These are phyloP conservation scores for Mortierella sp. DNA, from an alignment of 371 early-diverging fungal species.

Conservation along the genomic window DNA sequence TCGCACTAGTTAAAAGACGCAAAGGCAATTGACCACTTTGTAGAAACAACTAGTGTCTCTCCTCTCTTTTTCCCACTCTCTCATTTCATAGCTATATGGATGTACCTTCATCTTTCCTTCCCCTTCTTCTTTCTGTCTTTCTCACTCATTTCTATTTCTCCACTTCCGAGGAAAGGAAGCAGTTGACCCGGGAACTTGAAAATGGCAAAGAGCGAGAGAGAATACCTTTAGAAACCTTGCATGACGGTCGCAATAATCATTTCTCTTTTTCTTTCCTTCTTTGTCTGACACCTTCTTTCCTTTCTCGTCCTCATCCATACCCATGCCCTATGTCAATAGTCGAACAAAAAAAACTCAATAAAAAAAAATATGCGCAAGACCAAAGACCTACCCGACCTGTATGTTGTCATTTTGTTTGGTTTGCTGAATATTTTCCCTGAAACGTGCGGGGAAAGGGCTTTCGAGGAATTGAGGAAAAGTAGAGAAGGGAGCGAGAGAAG, in stretches of 20 bases:
- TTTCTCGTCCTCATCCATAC: neutral
- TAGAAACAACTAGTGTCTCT: neutral
- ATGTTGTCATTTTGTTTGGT: neutral
- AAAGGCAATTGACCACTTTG: neutral
- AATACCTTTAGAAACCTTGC: conserved; percentile 6
- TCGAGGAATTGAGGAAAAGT: neutral
- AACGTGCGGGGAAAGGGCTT: conserved; percentile 1
- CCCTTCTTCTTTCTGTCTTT: neutral
- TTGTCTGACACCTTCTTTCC: neutral
- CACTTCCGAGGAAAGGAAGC: neutral
- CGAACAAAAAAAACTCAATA: neutral
- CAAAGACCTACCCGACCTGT: neutral
- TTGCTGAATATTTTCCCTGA: neutral
- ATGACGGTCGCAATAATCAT: neutral
- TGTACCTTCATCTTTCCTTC: neutral
- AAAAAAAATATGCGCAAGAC: neutral
- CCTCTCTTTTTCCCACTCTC: neutral
- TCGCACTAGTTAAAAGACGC: neutral
- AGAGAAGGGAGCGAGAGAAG: neutral
- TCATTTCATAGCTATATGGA: neutral
- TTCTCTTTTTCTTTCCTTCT: too few relatives aligned
- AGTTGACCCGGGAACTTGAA: conserved; percentile 7
- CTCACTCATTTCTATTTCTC: neutral
- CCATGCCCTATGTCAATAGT: neutral
- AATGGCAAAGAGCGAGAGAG: neutral